Evolutionary conservation across 768 basidiomycete genomes (phyloP).

Genomic region (Dentipellis sp.): DNA sequence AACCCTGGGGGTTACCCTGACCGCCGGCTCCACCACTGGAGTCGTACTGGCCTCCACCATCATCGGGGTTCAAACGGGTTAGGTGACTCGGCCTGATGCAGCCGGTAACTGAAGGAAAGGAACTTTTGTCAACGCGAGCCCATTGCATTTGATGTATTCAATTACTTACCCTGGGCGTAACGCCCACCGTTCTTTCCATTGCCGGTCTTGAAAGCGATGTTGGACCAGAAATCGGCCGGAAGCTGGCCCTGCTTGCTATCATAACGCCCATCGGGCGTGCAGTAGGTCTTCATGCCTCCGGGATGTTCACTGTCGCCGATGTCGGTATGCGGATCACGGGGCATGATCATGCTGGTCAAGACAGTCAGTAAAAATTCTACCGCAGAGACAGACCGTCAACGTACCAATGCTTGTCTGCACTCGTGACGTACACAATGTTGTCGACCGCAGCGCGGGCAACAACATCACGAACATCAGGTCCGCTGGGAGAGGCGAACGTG

Average conservation of each 20-base stretch:
- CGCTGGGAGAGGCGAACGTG: constrained; percentile 3
- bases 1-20: constrained; percentile 42
- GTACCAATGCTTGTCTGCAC: constrained; percentile 35
- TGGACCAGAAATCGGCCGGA: constrained; percentile 39
- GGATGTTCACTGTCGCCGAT: constrained; percentile 49
- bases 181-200: constrained; percentile 29
- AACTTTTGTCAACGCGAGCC: constrained; percentile 22
- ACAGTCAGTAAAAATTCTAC: neutral
- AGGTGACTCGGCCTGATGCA: constrained; percentile 40
- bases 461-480: neutral
- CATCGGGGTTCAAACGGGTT: constrained; percentile 34
- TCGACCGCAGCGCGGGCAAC: constrained; percentile 19
- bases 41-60: constrained; percentile 50
- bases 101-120: constrained; percentile 38
- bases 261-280: constrained; percentile 33
- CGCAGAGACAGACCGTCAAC: constrained; percentile 21
- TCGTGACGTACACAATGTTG: constrained; percentile 43
- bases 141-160: neutral
- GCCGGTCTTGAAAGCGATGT: constrained; percentile 37
- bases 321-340: constrained; percentile 37
- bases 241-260: constrained; percentile 36
- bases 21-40: constrained; percentile 44
- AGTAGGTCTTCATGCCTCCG: constrained; percentile 47
- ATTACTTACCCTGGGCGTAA: constrained; percentile 27
- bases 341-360: constrained; percentile 10